phyloP scores from a whole-genome alignment of 202 grass and related monocot genomes.

The Setaria viridis region DNA sequence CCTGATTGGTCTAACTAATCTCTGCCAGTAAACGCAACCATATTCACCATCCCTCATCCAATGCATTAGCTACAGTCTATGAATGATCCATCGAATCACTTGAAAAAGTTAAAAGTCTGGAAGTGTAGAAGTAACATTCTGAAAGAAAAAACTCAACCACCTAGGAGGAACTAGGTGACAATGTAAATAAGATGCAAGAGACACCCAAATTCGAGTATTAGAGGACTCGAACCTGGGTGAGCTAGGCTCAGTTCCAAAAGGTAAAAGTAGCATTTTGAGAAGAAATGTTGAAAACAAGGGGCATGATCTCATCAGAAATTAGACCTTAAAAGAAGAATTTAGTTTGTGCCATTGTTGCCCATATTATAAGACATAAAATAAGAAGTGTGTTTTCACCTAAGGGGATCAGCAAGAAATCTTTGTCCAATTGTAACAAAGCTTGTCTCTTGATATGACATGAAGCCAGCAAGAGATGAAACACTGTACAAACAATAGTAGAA shows the following conservation, averaged over 20 bases:
- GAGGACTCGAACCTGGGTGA: neutral
- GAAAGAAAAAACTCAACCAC: neutral
- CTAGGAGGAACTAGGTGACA: neutral
- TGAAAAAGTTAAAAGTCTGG: no score
- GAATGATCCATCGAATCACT: neutral
- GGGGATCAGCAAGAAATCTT: conserved; percentile 93
- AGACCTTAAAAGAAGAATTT: neutral
- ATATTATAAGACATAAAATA: conserved; percentile 17
- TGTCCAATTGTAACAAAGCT: conserved; percentile 99
- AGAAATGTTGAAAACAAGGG: neutral
- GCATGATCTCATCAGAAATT: neutral
- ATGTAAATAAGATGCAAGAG: neutral
- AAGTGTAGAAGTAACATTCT: neutral
- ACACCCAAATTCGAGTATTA: neutral
- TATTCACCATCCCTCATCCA: neutral
- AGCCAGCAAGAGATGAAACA: conserved; percentile 96
- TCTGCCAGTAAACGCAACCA: neutral
- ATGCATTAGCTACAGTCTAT: neutral
- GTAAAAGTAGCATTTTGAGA: neutral
- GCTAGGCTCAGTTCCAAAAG: neutral
- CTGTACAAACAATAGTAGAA: conserved; percentile 52
- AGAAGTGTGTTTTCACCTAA: conserved; percentile 60
- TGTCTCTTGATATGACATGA: conserved; percentile 99
- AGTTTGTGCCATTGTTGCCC: neutral
- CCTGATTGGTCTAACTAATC: no score